Evolutionary conservation across 768 basidiomycete species (phyloP).

Genomic region (Mycena galericulata): DNA sequence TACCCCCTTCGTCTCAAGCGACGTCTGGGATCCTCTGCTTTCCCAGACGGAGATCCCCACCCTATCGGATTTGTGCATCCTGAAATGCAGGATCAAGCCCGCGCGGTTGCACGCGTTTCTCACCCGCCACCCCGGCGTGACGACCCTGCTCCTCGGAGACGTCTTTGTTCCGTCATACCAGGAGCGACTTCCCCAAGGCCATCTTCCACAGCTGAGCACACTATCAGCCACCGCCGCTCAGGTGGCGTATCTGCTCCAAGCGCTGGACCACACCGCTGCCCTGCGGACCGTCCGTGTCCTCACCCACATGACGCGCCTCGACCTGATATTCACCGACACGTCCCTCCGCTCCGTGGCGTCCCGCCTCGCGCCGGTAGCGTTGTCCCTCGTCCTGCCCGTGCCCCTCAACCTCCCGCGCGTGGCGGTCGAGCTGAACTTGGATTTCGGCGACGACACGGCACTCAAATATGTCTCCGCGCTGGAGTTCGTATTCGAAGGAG

Average conservation of each 20-base stretch:
- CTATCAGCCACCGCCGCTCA: conserved; percentile 24
- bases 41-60: conserved; percentile 31
- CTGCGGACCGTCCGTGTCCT: conserved; percentile 24
- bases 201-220: conserved; percentile 8
- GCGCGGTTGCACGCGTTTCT: conserved; percentile 29
- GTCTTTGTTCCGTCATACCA: conserved; percentile 20
- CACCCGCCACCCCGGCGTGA: conserved; percentile 26
- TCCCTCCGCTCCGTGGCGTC: conserved; percentile 22
- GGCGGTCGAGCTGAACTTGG: neutral
- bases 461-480: conserved; percentile 21
- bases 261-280: neutral
- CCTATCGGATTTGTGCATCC: conserved; percentile 21
- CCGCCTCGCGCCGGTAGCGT: conserved; percentile 11
- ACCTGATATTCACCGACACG: conserved; percentile 16
- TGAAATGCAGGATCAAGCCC: conserved; percentile 24
- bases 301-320: conserved; percentile 26
- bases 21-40: conserved; percentile 10
- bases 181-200: conserved; percentile 26
- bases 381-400: conserved; percentile 28
- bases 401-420: conserved; percentile 1
- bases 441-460: conserved; percentile 19
- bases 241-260: conserved; percentile 27
- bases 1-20: conserved; percentile 9
- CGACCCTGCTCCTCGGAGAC: conserved; percentile 24
- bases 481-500: conserved; percentile 25